A percentile compares a stretch with the other conserved stretches of the same genome.
Evolutionary conservation across 179 eudicot genomes (phyloP).

Genomic region (Corrigiola litoralis): DNA sequence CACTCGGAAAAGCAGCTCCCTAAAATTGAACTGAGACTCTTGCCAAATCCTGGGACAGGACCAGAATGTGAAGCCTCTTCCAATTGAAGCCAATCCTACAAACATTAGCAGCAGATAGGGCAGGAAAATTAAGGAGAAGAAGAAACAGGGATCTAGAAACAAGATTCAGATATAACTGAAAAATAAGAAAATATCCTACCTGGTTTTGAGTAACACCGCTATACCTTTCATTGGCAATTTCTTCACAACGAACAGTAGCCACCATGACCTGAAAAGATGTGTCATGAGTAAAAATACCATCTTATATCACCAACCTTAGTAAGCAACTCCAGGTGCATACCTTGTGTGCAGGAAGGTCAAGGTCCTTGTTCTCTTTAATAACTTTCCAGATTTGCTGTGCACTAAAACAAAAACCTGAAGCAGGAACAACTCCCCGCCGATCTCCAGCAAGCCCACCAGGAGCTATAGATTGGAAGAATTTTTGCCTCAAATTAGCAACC

Average conservation of each 20-base stretch:
- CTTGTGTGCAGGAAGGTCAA: slow-evolving; percentile 99
- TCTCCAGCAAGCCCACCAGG: slow-evolving; percentile 99
- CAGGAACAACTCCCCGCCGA: slow-evolving; percentile 94
- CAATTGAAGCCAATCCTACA: slow-evolving; percentile 57
- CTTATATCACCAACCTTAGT: not conserved
- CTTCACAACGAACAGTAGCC: slow-evolving; percentile 99
- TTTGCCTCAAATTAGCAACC: slow-evolving; percentile 84
- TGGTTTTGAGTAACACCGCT: slow-evolving; percentile 54
- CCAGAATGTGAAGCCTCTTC: slow-evolving; percentile 32
- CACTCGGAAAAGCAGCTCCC: slow-evolving; percentile 26
- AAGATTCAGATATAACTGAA: not conserved
- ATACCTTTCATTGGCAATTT: slow-evolving; percentile 80
- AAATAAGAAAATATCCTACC: slow-evolving; percentile 37
- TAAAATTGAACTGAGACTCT: slow-evolving; percentile 30
- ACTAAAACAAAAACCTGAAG: slow-evolving; percentile 94
- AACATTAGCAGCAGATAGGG: not conserved
- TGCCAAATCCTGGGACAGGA: slow-evolving; percentile 35
- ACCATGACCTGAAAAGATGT: slow-evolving; percentile 73
- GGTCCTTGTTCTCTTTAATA: slow-evolving; percentile 94
- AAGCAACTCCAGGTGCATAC: slow-evolving; percentile 26
- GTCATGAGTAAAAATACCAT: not conserved
- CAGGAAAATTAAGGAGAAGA: not conserved
- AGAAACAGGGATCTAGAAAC: not conserved
- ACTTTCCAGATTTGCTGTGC: slow-evolving; percentile 89
- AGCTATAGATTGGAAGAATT: slow-evolving; percentile 84